Conservation (phyloP, 208 protist genomes). For the Trichomonas vaginalis region DNA sequence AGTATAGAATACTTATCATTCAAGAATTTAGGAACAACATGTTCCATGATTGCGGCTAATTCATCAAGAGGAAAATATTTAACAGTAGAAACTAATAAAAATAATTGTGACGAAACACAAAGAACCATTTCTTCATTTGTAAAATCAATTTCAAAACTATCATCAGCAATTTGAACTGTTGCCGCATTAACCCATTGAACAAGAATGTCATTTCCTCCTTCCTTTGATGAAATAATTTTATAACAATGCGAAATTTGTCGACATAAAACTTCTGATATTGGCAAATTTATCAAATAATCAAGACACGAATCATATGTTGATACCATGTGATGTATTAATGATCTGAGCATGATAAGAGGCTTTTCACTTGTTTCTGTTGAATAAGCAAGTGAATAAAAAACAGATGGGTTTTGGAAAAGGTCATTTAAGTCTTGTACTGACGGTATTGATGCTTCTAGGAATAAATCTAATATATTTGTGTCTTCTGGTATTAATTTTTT, state of each 20-base stretch:
- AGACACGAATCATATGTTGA: background rate
- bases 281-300: background rate
- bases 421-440: background rate
- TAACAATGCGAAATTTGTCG: background rate
- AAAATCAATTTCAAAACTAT: background rate
- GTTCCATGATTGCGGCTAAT: background rate
- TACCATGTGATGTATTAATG: background rate
- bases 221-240: background rate
- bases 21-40: background rate
- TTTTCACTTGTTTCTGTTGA: background rate
- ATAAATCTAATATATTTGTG: background rate
- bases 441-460: background rate
- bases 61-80: background rate
- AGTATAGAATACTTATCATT: background rate
- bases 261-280: background rate
- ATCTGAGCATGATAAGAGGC: background rate
- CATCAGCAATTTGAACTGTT: background rate
- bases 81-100: background rate
- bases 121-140: background rate
- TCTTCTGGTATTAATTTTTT: background rate
- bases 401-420: background rate
- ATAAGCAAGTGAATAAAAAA: background rate
- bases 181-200: background rate
- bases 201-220: background rate
- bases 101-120: background rate